phyloP scores from a whole-genome alignment of 192 early-diverging fungal species.

The Rhizophlyctis rosea region DNA sequence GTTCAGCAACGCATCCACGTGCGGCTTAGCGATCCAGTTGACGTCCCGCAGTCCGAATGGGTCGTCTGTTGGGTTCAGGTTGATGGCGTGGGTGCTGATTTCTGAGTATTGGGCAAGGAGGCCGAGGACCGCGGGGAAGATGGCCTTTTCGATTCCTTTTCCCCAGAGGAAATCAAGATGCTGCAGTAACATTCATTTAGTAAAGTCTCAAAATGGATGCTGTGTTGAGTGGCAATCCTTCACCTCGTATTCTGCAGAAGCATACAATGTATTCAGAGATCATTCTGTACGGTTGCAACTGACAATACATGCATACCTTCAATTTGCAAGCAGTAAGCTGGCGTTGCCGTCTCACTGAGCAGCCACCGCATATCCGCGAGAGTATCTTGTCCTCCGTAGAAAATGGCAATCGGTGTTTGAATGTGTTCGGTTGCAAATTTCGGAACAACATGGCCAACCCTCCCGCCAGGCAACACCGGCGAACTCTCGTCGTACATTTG shows the following conservation, averaged over 20 bases:
- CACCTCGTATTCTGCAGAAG: constrained; percentile 17
- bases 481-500: constrained; percentile 94
- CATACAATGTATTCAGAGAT: neutral
- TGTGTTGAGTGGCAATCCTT: constrained; percentile 44
- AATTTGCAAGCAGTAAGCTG: constrained; percentile 38
- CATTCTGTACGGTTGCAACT: neutral
- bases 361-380: constrained; percentile 68
- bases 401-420: constrained; percentile 81
- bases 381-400: constrained; percentile 85
- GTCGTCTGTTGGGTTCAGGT: neutral
- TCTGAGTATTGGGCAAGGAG: constrained; percentile 40
- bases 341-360: constrained; percentile 27
- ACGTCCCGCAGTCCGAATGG: constrained; percentile 16
- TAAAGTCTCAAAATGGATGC: constrained; percentile 38
- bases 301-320: constrained; percentile 21
- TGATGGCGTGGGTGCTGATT: neutral
- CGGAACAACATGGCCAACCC: constrained; percentile 61
- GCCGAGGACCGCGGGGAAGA: constrained; percentile 50
- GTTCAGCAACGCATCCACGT: constrained; percentile 28
- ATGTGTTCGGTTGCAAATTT: constrained; percentile 77
- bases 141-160: constrained; percentile 34
- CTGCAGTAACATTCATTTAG: constrained; percentile 46
- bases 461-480: constrained; percentile 47
- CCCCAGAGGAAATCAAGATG: constrained; percentile 65
- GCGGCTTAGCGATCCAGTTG: constrained; percentile 32